Evolutionary conservation across 116 monocot species (phyloP).

Genomic region (Dioscorea cayenensis): DNA sequence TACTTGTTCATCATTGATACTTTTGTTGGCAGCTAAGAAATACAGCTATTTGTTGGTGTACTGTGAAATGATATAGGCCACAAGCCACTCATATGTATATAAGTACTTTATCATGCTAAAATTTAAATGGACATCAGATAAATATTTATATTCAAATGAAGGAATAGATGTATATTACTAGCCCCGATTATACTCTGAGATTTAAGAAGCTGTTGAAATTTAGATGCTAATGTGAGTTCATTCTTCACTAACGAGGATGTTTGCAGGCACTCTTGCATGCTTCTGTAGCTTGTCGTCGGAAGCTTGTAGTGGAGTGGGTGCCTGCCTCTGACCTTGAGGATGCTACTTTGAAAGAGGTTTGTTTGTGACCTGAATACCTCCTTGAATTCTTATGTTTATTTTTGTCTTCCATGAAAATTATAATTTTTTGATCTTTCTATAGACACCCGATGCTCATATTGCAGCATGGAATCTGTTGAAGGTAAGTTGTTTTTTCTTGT

Average conservation of each 20-base stretch:
- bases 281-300: conserved; percentile 40
- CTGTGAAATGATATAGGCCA: too few species aligned
- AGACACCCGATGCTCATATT: conserved; percentile 58
- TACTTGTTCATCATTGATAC: too few species aligned
- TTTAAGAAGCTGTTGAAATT: neutral
- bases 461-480: conserved; percentile 72
- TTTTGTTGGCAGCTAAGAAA: too few species aligned
- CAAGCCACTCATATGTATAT: too few species aligned
- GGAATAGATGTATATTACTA: neutral
- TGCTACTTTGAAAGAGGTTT: conserved; percentile 31
- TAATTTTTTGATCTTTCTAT: conserved; percentile 10
- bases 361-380: neutral
- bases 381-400: conserved; percentile 3
- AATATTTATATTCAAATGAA: neutral
- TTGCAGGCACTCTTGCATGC: conserved; percentile 57
- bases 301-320: conserved; percentile 53
- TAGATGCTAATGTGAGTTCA: neutral
- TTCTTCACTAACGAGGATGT: neutral
- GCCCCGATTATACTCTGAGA: neutral
- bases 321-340: conserved; percentile 56
- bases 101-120: too few species aligned
- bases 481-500: conserved; percentile 28
- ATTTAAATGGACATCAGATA: neutral
- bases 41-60: too few species aligned
- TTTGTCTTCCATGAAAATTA: neutral